Conservation (phyloP, 2,329 filamentous ascomycete genomes). For the Botryotinia calthae region DNA sequence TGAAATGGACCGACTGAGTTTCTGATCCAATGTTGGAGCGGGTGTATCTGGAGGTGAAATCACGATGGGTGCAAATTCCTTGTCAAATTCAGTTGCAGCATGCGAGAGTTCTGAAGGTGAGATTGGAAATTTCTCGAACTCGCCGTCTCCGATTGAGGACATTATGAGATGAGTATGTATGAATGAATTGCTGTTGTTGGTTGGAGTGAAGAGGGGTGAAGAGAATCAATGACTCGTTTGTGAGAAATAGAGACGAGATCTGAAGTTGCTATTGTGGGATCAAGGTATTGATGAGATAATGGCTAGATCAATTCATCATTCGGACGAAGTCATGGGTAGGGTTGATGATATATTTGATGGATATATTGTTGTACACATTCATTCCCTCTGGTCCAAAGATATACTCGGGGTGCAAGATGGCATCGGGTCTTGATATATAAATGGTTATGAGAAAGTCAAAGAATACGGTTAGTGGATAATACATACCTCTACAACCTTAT, state of each 20-base stretch:
- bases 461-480: background rate
- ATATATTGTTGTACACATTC: background rate
- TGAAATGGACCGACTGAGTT: slow-evolving; percentile 20
- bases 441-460: background rate
- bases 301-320: background rate
- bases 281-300: too few species aligned
- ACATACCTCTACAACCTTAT: background rate
- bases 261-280: background rate
- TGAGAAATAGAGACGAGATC: background rate
- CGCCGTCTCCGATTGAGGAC: background rate
- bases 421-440: background rate
- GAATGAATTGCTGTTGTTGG: background rate
- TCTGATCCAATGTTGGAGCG: background rate
- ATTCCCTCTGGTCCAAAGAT: background rate
- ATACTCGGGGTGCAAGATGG: background rate
- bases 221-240: background rate
- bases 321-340: background rate
- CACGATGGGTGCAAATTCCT: slow-evolving; percentile 31
- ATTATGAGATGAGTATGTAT: background rate
- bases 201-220: background rate
- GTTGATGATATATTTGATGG: background rate
- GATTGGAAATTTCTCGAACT: background rate
- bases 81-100: background rate
- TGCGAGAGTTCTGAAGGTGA: background rate
- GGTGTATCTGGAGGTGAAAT: background rate